These are phyloP conservation scores for Arachis hypogaea DNA, from an alignment of 306 rosid species.

Conservation along the genomic window DNA sequence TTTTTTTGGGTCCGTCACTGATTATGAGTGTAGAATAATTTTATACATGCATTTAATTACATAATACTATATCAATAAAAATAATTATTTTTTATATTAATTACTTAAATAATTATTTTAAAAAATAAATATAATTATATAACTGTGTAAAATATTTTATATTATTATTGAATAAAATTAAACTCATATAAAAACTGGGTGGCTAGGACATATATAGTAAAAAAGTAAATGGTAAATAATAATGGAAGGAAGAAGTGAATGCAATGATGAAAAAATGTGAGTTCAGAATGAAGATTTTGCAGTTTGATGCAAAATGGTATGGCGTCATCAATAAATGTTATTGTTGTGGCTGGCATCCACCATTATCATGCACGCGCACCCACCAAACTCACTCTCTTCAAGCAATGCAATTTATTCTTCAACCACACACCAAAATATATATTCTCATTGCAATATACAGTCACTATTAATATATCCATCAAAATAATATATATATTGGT, in stretches of 20 bases:
- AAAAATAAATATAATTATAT: too few species aligned
- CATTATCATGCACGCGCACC: constrained; percentile 68
- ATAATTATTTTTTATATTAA: too few species aligned
- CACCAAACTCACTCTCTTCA: constrained; percentile 76
- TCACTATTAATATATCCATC: constrained; percentile 24
- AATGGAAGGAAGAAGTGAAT: constrained; percentile 30
- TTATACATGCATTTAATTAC: too few species aligned
- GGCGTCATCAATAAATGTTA: constrained; percentile 81
- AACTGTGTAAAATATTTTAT: too few species aligned
- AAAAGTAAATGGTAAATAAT: constrained; percentile 34
- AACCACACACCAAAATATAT: neutral
- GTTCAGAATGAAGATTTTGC: constrained; percentile 53
- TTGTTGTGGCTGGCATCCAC: constrained; percentile 75
- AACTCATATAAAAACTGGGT: too few species aligned
- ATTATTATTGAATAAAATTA: too few species aligned
- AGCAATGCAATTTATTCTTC: constrained; percentile 28
- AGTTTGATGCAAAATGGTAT: constrained; percentile 71
- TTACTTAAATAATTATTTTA: too few species aligned
- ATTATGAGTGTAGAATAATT: too few species aligned
- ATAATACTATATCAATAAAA: too few species aligned
- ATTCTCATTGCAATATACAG: constrained; percentile 12
- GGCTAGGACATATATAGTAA: too few species aligned
- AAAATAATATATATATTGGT: constrained; percentile 36
- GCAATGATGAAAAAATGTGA: constrained; percentile 65
- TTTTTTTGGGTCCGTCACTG: too few species aligned